Percentiles rank a stretch among this genome's conserved stretches.
Evolutionary conservation across 352 stramenopile species (phyloP).

Genomic region (Phytopythium kandeliae): DNA sequence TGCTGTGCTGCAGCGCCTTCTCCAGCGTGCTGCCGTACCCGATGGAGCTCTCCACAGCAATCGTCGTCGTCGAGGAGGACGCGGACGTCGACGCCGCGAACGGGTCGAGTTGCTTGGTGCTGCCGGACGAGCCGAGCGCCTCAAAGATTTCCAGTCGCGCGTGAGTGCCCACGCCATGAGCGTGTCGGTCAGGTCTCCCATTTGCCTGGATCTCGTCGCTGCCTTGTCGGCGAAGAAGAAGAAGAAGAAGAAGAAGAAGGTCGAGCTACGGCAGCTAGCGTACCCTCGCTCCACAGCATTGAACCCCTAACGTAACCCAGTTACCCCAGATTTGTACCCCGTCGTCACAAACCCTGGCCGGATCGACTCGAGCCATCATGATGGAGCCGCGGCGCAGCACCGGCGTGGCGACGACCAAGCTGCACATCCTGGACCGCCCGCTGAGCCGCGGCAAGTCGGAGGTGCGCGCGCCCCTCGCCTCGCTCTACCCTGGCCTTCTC

Average conservation of each 20-base stretch:
- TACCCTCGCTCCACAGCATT: no score
- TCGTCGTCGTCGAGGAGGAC: slow-evolving; percentile 7
- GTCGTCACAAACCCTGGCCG: no score
- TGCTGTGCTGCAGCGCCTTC: slow-evolving; percentile 37
- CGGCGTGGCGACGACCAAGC: slow-evolving; percentile 40
- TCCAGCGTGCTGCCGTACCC: slow-evolving; percentile 70
- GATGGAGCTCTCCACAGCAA: slow-evolving; percentile 23
- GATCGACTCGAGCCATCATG: no score
- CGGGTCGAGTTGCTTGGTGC: slow-evolving; percentile 32
- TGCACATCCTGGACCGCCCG: slow-evolving; percentile 74
- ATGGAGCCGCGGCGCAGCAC: slow-evolving; percentile 57
- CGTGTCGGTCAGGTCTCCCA: slow-evolving; percentile 42
- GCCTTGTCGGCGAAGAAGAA: no score
- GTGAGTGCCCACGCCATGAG: slow-evolving; percentile 37
- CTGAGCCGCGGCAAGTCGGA: slow-evolving; percentile 74
- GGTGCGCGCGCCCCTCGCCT: slow-evolving; percentile 14
- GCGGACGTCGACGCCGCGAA: slow-evolving; percentile 13
- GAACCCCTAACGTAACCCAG: no score
- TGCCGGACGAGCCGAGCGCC: slow-evolving; percentile 27
- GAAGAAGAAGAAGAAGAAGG: no score
- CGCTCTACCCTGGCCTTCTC: background rate
- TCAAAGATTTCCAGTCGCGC: slow-evolving; percentile 57
- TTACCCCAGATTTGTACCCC: no score
- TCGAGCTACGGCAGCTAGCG: no score
- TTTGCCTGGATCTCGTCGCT: no score